Evolutionary conservation across 345 rosid genomes (phyloP).

Genomic region (Acer campestre): DNA sequence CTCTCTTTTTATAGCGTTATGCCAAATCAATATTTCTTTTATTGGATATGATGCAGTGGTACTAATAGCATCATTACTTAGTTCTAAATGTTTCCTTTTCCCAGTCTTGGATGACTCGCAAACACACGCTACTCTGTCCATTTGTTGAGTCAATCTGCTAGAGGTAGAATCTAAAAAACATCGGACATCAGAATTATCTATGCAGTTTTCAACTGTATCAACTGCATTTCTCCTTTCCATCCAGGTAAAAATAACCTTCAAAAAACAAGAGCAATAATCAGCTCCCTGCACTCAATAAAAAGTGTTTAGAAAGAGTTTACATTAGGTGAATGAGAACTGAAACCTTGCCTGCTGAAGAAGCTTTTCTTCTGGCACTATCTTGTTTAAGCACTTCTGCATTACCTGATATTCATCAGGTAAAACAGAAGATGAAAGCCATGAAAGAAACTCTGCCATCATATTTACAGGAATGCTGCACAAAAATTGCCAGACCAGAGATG

Average conservation of each 20-base stretch:
- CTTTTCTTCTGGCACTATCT: slow-evolving; percentile 61
- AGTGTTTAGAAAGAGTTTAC: slow-evolving; percentile 10
- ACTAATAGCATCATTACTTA: slow-evolving; percentile 36
- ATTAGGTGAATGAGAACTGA: slow-evolving; percentile 10
- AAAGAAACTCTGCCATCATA: slow-evolving; percentile 63
- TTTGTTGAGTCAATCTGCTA: slow-evolving; percentile 37
- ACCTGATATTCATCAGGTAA: slow-evolving; percentile 52
- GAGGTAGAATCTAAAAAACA: slow-evolving; percentile 41
- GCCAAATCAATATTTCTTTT: slow-evolving; percentile 91
- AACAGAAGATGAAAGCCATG: slow-evolving; percentile 65
- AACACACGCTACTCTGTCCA: slow-evolving; percentile 45
- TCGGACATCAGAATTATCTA: slow-evolving; percentile 37
- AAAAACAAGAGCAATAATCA: slow-evolving; percentile 16
- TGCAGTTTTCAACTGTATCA: slow-evolving; percentile 25
- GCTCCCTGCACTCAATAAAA: slow-evolving; percentile 7
- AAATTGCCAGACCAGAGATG: slow-evolving; percentile 69
- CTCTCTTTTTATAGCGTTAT: slow-evolving; percentile 79
- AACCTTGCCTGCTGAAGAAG: slow-evolving; percentile 62
- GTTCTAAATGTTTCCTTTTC: slow-evolving; percentile 74
- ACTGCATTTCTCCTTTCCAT: slow-evolving; percentile 51
- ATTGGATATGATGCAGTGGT: slow-evolving; percentile 51
- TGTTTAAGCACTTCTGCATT: slow-evolving; percentile 50
- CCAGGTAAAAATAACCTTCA: slow-evolving; percentile 84
- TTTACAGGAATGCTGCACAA: slow-evolving; percentile 70
- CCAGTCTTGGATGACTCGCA: slow-evolving; percentile 56